Base-by-base conservation (phyloP, 495 filamentous ascomycete genomes). In the Tirmania nivea region DNA sequence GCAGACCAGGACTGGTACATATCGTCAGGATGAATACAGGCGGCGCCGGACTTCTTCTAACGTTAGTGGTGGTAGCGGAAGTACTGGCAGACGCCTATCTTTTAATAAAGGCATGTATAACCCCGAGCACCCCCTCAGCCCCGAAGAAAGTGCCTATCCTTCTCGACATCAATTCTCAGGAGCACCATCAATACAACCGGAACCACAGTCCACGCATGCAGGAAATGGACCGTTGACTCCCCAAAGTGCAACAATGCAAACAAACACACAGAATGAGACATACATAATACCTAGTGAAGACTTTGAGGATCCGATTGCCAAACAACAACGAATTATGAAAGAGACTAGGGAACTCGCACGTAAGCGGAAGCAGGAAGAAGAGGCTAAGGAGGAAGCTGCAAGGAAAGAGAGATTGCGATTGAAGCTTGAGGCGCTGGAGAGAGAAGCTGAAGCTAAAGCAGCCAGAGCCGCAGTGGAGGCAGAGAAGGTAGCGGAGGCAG, bases 11-110 rank as follows among this genome's bases (percentile, higher is more conserved):
- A 8, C 8, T 14, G 39, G 39, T 14, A 8, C 39, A 14, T 19
- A 14, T 19, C 39, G 39, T 14, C 39, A 45, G 39, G 75, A 70
- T 12, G 72, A 78, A 5, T 94, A 84, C 73, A 76, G 73, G 31
- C 78, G 87, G 54, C 78, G 86, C 48, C 80, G 92, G 48, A 81
- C 82, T 51, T 95, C 89, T n/a, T 94, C 89, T 1, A 94, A 87
- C 62, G 83, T 94, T 34, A 95, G 89, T 64, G 89, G 87, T 34
- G 86, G 85, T 54, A 95, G 87, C 66, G 83, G 82, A 47, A 75
- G 73, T 49, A 76, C 76, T 61, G 74, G 73, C 52, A 56, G 62
- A 48, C 60, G 59, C 35, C 62, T 55, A 53, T 65, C 62, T 10
- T 64, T 65, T 49, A 59, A 54, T 49, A 57, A 59, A 6, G 21